Conservation (phyloP, 179 eudicot species). For the Corrigiola litoralis region DNA sequence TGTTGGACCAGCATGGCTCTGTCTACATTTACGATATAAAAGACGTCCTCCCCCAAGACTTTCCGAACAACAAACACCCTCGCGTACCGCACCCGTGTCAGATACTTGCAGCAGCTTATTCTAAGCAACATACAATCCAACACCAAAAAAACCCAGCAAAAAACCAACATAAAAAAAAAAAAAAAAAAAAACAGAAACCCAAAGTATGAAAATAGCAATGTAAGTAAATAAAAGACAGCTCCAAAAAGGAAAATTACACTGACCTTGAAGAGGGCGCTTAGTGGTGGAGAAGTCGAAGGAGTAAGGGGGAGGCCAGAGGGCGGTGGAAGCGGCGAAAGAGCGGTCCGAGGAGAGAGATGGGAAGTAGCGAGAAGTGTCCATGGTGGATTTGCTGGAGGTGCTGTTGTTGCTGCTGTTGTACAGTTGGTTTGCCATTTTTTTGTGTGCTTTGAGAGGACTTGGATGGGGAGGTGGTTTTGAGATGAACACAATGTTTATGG, state of each 20-base stretch:
- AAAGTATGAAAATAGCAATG: not conserved
- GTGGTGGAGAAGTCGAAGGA: constrained; percentile 10
- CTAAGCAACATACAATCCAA: not conserved
- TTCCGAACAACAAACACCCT: too few species aligned
- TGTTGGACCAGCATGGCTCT: too few species aligned
- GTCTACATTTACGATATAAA: too few species aligned
- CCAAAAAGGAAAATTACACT: not conserved
- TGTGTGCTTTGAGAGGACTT: too few species aligned
- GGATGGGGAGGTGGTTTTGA: too few species aligned
- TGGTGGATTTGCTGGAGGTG: too few species aligned
- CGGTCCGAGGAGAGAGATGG: not conserved
- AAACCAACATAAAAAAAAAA: not conserved
- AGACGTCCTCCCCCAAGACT: too few species aligned
- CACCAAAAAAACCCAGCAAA: not conserved
- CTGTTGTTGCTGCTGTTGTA: too few species aligned
- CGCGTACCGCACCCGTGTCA: too few species aligned
- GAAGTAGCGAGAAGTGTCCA: constrained; percentile 23
- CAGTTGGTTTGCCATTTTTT: too few species aligned
- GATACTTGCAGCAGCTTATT: not conserved
- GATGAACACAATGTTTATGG: too few species aligned
- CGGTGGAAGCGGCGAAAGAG: not conserved
- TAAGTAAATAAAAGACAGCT: not conserved
- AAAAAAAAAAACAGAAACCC: not conserved
- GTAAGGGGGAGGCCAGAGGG: constrained; percentile 17
- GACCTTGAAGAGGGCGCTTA: constrained; percentile 30